phyloP scores from a whole-genome alignment of 2,329 filamentous ascomycete genomes.

The Teratosphaeria pseudoeucalypti region DNA sequence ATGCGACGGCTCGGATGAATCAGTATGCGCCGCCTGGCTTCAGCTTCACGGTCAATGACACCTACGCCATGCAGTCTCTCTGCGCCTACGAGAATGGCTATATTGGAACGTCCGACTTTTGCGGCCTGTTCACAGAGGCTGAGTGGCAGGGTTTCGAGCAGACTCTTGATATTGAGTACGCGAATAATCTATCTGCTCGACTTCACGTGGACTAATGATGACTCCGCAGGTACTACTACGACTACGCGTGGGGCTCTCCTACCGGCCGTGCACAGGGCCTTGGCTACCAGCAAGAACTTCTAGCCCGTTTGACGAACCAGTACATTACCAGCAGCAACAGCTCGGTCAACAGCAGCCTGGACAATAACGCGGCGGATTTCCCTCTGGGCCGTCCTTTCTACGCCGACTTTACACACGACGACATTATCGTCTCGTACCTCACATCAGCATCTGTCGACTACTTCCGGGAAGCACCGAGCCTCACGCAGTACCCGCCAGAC shows the following conservation, averaged over 20 bases:
- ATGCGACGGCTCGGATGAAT: slow-evolving; percentile 38
- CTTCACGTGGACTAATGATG: not conserved
- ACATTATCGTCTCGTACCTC: slow-evolving; percentile 41
- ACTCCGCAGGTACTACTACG: slow-evolving; percentile 31
- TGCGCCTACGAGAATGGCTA: slow-evolving; percentile 46
- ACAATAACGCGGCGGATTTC: slow-evolving; percentile 36
- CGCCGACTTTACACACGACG: slow-evolving; percentile 44
- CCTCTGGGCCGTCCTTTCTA: slow-evolving; percentile 41
- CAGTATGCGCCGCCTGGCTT: slow-evolving; percentile 39
- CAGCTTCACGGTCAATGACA: slow-evolving; percentile 39
- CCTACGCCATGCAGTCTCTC: slow-evolving; percentile 39
- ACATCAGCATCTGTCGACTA: slow-evolving; percentile 46
- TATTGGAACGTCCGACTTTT: slow-evolving; percentile 43
- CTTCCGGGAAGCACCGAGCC: slow-evolving; percentile 38
- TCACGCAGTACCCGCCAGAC: slow-evolving; percentile 34
- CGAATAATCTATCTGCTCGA: not conserved
- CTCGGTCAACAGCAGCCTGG: slow-evolving; percentile 42
- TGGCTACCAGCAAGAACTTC: slow-evolving; percentile 43
- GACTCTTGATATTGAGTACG: slow-evolving; percentile 38
- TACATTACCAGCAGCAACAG: slow-evolving; percentile 40
- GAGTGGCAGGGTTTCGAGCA: slow-evolving; percentile 48
- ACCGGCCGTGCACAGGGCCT: slow-evolving; percentile 44
- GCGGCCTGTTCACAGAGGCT: slow-evolving; percentile 42
- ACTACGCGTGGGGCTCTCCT: slow-evolving; percentile 31
- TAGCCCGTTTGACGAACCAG: slow-evolving; percentile 38